A percentile compares a stretch with the other conserved stretches of the same genome.
Conservation (phyloP, 2,329 filamentous ascomycete species). For the Chalaropsis thielavioides region DNA sequence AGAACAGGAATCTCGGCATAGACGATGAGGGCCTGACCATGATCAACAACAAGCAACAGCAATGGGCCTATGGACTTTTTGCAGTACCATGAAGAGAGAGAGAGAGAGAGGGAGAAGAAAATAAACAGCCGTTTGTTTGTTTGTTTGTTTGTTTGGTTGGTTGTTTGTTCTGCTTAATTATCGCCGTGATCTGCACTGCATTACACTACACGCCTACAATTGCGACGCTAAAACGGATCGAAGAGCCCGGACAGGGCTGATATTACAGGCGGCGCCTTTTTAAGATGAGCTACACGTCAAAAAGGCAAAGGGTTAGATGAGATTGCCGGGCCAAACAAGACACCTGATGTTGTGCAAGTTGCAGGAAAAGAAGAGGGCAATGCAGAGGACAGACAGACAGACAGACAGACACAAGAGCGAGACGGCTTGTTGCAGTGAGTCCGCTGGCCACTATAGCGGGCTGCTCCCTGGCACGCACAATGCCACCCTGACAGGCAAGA, state of each 20-base stretch:
- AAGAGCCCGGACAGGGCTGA: constrained; percentile 1
- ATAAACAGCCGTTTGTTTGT: background rate
- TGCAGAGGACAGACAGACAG: background rate
- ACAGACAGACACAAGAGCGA: background rate
- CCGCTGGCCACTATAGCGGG: background rate
- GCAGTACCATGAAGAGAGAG: background rate
- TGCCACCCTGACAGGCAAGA: too few species aligned
- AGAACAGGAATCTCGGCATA: background rate
- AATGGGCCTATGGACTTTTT: background rate
- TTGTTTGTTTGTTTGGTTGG: background rate
- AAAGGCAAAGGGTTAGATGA: constrained; percentile 8
- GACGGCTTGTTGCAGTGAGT: too few species aligned
- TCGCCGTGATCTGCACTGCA: background rate
- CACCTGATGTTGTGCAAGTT: background rate
- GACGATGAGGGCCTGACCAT: background rate
- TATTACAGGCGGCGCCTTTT: constrained; percentile 1
- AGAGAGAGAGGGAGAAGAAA: background rate
- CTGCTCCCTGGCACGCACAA: background rate
- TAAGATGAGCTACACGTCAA: constrained; percentile 6
- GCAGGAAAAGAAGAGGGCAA: background rate
- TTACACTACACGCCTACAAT: too few species aligned
- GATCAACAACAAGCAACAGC: background rate
- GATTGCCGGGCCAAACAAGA: background rate
- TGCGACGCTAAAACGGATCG: background rate
- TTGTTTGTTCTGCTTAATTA: background rate